Evolutionary conservation across 2,329 filamentous ascomycete species (phyloP).

Genomic region (Cercospora sojina): DNA sequence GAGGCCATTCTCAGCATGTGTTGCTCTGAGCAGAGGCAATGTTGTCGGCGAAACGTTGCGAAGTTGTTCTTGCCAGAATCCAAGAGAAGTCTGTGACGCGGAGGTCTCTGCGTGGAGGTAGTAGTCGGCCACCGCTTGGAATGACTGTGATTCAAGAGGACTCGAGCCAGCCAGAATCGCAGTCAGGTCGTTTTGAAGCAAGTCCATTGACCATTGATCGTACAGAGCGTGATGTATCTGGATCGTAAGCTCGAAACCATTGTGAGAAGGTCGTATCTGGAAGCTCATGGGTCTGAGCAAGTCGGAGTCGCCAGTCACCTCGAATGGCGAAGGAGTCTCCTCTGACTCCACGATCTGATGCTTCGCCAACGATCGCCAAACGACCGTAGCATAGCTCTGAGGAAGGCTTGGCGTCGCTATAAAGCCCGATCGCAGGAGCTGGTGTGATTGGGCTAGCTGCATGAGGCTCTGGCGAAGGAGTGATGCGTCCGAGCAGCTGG

Average conservation of each 20-base stretch:
- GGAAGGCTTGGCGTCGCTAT: conserved; percentile 46
- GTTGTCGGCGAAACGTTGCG: conserved; percentile 54
- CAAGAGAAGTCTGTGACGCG: conserved; percentile 27
- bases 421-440: conserved; percentile 75
- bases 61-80: conserved; percentile 71
- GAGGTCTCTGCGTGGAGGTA: conserved; percentile 35
- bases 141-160: conserved; percentile 54
- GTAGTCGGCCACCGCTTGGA: conserved; percentile 58
- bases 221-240: conserved; percentile 81
- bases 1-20: conserved; percentile 22
- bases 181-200: conserved; percentile 69
- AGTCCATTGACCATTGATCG: conserved; percentile 84
- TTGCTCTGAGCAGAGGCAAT: conserved; percentile 60
- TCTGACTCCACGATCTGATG: conserved; percentile 34
- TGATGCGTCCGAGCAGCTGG: conserved; percentile 25
- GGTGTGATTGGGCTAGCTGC: conserved; percentile 55
- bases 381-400: conserved; percentile 59
- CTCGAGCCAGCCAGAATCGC: conserved; percentile 46
- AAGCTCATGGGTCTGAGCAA: conserved; percentile 62
- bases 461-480: conserved; percentile 47
- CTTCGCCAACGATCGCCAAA: conserved; percentile 56
- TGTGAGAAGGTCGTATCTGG: conserved; percentile 48
- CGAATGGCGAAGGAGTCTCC: conserved; percentile 23
- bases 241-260: conserved; percentile 45
- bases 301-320: conserved; percentile 33